Percentiles rank a stretch among this genome's conserved stretches.
phyloP scores from a whole-genome alignment of 164 flowering plant genomes.

The Santalum album region DNA sequence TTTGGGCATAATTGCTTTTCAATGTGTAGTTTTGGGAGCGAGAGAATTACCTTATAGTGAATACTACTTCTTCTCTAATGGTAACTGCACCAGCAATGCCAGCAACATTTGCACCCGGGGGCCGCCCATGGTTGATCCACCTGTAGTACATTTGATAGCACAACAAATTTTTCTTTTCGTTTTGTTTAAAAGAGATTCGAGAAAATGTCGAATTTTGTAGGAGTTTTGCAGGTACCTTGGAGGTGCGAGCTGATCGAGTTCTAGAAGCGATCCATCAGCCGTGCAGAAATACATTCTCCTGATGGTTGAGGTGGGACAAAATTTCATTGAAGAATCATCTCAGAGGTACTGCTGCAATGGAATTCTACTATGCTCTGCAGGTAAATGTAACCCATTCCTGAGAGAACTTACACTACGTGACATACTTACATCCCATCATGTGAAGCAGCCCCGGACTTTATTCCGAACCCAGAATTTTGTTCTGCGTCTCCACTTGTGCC shows the following conservation, averaged over 20 bases:
- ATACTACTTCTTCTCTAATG: conserved; percentile 50
- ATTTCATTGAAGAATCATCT: not conserved
- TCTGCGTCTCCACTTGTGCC: conserved; percentile 15
- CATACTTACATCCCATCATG: conserved; percentile 56
- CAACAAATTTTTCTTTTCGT: not conserved
- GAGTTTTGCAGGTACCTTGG: conserved; percentile 31
- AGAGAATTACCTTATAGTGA: conserved; percentile 49
- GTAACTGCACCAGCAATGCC: conserved; percentile 55
- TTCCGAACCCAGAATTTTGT: conserved; percentile 17
- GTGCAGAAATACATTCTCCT: conserved; percentile 72
- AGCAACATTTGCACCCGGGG: conserved; percentile 74
- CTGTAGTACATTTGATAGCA: conserved; percentile 26
- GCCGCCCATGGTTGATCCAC: conserved; percentile 70
- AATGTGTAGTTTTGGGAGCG: no score
- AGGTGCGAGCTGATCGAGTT: conserved; percentile 45
- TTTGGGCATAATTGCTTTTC: no score
- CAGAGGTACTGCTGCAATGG: not conserved
- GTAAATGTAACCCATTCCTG: not conserved
- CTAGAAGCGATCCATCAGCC: conserved; percentile 47
- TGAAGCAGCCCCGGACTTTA: conserved; percentile 59
- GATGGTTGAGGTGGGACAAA: conserved; percentile 11
- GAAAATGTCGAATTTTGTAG: not conserved
- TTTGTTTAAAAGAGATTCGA: not conserved
- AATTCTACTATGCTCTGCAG: not conserved
- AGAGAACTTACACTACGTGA: not conserved